These are phyloP conservation scores for Entrophospora sp. DNA, from an alignment of 192 early-diverging fungal species.

Conservation along the genomic window DNA sequence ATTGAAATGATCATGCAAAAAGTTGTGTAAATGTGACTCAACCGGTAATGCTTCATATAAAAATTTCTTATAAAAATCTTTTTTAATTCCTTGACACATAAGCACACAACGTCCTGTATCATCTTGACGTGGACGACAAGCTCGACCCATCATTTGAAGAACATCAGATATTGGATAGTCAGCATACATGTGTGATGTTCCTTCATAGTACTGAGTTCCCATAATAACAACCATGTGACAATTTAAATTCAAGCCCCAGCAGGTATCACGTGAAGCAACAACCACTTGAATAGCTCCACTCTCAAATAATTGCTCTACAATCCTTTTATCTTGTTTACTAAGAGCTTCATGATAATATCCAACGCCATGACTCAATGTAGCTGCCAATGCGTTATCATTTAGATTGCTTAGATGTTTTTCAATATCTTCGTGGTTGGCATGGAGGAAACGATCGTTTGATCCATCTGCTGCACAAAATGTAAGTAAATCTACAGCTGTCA, in stretches of 20 bases:
- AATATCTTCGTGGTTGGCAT: constrained; percentile 55
- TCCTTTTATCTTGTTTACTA: constrained; percentile 56
- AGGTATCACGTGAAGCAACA: constrained; percentile 82
- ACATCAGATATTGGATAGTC: constrained; percentile 95
- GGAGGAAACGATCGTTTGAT: constrained; percentile 62
- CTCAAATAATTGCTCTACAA: constrained; percentile 70
- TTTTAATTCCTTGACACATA: constrained; percentile 91
- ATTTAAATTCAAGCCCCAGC: constrained; percentile 82
- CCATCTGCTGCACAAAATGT: constrained; percentile 76
- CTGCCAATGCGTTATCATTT: constrained; percentile 62
- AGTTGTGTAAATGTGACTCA: constrained; percentile 89
- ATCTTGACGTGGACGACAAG: constrained; percentile 56
- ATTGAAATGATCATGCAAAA: constrained; percentile 95
- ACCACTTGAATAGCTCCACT: constrained; percentile 77
- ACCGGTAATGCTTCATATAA: constrained; percentile 92
- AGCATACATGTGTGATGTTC: constrained; percentile 90
- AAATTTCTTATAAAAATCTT: constrained; percentile 98
- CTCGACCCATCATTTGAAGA: constrained; percentile 97
- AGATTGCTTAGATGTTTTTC: constrained; percentile 52
- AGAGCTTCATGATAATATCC: constrained; percentile 91
- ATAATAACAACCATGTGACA: constrained; percentile 86
- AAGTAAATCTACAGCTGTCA: constrained; percentile 80
- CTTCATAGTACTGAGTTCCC: constrained; percentile 93
- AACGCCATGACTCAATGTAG: constrained; percentile 70
- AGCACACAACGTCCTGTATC: constrained; percentile 72